Evolutionary conservation across 2,329 filamentous ascomycete genomes (phyloP).

Genomic region (Alternaria alternata): DNA sequence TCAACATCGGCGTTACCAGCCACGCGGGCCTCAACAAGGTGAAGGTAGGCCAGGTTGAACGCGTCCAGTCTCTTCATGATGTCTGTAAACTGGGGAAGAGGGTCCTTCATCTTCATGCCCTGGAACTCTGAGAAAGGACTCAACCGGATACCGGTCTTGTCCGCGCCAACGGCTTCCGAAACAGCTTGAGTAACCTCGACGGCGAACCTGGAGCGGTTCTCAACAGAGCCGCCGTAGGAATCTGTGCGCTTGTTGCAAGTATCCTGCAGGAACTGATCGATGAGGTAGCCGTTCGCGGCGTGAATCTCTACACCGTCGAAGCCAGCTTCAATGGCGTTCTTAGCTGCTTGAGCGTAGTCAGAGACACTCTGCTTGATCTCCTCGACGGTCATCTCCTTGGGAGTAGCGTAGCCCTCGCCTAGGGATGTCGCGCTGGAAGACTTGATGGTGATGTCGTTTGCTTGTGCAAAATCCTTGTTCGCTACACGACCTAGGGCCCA

Average conservation of each 20-base stretch:
- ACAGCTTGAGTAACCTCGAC: conserved; percentile 64
- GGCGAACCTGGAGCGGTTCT: conserved; percentile 62
- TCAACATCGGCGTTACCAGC: conserved; percentile 52
- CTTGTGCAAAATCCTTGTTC: conserved; percentile 45
- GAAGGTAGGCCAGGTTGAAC: conserved; percentile 60
- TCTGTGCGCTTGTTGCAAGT: conserved; percentile 63
- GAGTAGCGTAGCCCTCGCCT: conserved; percentile 54
- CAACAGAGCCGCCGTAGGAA: conserved; percentile 57
- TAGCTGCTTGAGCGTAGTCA: conserved; percentile 55
- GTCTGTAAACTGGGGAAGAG: conserved; percentile 69
- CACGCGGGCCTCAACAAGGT: conserved; percentile 66
- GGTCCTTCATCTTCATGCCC: conserved; percentile 69
- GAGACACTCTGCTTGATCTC: conserved; percentile 51
- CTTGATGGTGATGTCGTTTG: conserved; percentile 47
- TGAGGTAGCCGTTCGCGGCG: conserved; percentile 71
- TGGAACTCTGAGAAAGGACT: conserved; percentile 69
- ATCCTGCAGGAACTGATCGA: conserved; percentile 71
- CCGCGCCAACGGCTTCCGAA: conserved; percentile 60
- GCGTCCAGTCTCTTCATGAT: conserved; percentile 61
- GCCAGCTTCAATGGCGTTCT: conserved; percentile 59
- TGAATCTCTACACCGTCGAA: conserved; percentile 69
- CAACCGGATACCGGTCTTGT: conserved; percentile 67
- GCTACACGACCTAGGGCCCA: conserved; percentile 68
- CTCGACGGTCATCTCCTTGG: conserved; percentile 49
- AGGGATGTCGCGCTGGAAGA: conserved; percentile 44